A percentile compares a stretch with the other conserved stretches of the same genome.
Evolutionary conservation across 2,329 filamentous ascomycete species (phyloP).

Genomic region (Fusarium irregulare): DNA sequence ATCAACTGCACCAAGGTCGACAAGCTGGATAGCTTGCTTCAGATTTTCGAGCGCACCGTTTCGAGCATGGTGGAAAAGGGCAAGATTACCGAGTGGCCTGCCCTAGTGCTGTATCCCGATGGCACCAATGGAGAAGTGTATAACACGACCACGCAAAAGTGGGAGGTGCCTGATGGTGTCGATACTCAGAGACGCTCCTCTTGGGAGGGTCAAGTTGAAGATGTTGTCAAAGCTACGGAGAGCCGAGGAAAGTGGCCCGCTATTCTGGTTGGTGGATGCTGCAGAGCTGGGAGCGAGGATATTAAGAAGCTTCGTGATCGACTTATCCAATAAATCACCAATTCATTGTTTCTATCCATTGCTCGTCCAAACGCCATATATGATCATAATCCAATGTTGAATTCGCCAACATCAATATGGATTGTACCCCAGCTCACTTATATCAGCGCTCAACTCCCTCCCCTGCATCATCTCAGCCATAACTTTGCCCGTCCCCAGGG

Average conservation of each 20-base stretch:
- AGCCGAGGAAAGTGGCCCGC: slow-evolving; percentile 55
- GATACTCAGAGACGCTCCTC: slow-evolving; percentile 42
- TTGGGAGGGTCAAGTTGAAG: slow-evolving; percentile 60
- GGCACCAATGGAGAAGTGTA: slow-evolving; percentile 76
- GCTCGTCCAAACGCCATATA: not conserved
- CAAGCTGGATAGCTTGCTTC: slow-evolving; percentile 67
- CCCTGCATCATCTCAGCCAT: slow-evolving; percentile 77
- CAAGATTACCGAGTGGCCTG: slow-evolving; percentile 57
- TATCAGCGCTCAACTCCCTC: slow-evolving; percentile 66
- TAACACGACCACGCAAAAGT: slow-evolving; percentile 70
- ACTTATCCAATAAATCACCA: slow-evolving; percentile 20
- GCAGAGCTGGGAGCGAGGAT: slow-evolving; percentile 58
- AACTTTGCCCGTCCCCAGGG: slow-evolving; percentile 76
- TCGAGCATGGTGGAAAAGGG: slow-evolving; percentile 51
- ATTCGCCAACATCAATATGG: not conserved
- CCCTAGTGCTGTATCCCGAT: slow-evolving; percentile 74
- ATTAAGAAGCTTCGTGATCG: slow-evolving; percentile 48
- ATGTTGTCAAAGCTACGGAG: slow-evolving; percentile 54
- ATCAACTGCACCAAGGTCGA: slow-evolving; percentile 77
- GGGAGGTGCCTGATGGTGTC: slow-evolving; percentile 59
- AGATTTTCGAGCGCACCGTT: slow-evolving; percentile 64
- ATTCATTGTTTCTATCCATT: not conserved
- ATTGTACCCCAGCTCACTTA: slow-evolving; percentile 50
- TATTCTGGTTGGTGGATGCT: slow-evolving; percentile 66
- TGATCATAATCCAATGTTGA: not conserved